Percentiles rank a stretch among this genome's conserved stretches.
Conservation (phyloP, 352 stramenopile genomes). For the Globisporangium abappressorium region DNA sequence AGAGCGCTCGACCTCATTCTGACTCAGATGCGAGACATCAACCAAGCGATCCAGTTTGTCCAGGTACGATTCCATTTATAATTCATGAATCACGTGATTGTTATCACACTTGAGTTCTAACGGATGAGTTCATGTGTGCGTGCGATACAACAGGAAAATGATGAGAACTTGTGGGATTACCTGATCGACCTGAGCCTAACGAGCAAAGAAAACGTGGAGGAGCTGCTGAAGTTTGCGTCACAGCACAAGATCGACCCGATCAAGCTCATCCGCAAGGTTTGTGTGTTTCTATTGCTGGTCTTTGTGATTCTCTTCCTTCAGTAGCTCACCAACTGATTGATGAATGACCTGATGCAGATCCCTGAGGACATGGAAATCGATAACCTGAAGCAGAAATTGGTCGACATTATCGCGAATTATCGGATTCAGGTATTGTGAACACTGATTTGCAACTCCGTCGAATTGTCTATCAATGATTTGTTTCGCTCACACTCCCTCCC, state of each 20-base stretch:
- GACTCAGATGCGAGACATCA: constrained; percentile 77
- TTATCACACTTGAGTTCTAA: neutral
- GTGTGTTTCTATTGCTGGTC: neutral
- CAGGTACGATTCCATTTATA: constrained; percentile 24
- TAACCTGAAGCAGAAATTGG: constrained; percentile 75
- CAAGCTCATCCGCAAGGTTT: constrained; percentile 80
- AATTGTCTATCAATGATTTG: neutral
- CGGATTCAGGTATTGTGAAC: constrained; percentile 62
- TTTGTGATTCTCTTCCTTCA: neutral
- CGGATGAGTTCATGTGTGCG: neutral
- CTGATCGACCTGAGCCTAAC: constrained; percentile 78
- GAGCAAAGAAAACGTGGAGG: constrained; percentile 71
- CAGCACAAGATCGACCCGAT: constrained; percentile 86
- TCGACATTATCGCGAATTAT: constrained; percentile 81
- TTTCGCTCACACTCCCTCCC: neutral
- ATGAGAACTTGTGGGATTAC: constrained; percentile 79
- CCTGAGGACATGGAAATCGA: constrained; percentile 81
- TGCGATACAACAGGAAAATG: constrained; percentile 40
- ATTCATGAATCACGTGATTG: neutral
- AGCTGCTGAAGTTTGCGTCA: constrained; percentile 65
- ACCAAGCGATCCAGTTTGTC: constrained; percentile 83
- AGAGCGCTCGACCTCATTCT: constrained; percentile 80
- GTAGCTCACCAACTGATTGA: neutral
- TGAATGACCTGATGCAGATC: constrained; percentile 37
- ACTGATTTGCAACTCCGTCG: neutral